A percentile compares a stretch with the other conserved stretches of the same genome.
These are phyloP conservation scores for Begonia masoniana DNA, from an alignment of 306 rosid species.

Conservation along the genomic window DNA sequence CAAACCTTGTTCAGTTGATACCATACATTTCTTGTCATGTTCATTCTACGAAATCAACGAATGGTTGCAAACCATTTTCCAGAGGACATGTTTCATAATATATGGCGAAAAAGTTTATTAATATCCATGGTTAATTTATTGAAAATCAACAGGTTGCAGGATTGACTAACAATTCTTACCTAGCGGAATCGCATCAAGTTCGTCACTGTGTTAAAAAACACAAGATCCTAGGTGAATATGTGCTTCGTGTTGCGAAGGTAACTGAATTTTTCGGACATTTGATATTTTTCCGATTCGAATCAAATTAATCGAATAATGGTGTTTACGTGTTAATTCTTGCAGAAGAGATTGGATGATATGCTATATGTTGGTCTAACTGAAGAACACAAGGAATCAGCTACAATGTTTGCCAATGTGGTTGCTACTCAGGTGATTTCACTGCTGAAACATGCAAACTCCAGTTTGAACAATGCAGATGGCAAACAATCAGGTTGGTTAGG, in stretches of 20 bases:
- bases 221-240: constrained; percentile 62
- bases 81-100: too few relatives aligned
- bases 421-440: constrained; percentile 96
- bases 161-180: constrained; percentile 87
- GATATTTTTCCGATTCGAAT: background rate
- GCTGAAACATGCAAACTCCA: constrained; percentile 44
- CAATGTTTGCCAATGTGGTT: constrained; percentile 85
- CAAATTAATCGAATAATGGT: constrained; percentile 12
- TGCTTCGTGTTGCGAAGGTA: constrained; percentile 90
- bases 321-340: constrained; percentile 31
- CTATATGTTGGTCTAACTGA: constrained; percentile 97
- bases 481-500: constrained; percentile 38
- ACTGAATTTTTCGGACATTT: background rate
- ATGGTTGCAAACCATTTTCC: too few relatives aligned
- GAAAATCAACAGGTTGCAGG: constrained; percentile 69
- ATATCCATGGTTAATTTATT: constrained; percentile 12
- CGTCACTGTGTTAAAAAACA: constrained; percentile 80
- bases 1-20: too few relatives aligned
- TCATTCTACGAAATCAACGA: too few relatives aligned
- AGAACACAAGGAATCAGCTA: constrained; percentile 94
- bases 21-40: too few relatives aligned
- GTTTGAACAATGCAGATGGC: constrained; percentile 22
- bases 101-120: background rate
- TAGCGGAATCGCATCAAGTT: constrained; percentile 62
- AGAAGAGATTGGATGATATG: constrained; percentile 86